phyloP scores from a whole-genome alignment of 2,329 filamentous ascomycete genomes.

The Cladophialophora exuberans region DNA sequence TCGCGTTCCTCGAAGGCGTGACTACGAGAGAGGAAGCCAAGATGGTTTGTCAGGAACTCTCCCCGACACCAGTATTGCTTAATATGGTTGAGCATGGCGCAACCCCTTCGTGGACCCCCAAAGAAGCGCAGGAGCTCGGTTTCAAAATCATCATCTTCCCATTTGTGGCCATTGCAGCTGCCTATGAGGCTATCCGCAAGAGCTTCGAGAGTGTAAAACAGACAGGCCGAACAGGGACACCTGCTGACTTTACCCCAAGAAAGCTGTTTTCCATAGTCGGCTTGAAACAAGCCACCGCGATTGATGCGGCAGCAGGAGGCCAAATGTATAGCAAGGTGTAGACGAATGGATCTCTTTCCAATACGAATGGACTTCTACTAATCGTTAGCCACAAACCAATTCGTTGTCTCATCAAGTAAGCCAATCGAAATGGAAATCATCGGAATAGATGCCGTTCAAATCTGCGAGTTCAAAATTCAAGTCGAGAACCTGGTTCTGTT shows the following conservation, averaged over 20 bases:
- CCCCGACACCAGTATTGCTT: conserved; percentile 44
- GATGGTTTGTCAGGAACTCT: conserved; percentile 40
- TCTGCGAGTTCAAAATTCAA: neutral
- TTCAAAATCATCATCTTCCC: conserved; percentile 49
- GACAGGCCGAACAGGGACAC: conserved; percentile 40
- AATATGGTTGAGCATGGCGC: conserved; percentile 50
- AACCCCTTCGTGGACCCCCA: conserved; percentile 42
- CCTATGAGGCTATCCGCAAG: conserved; percentile 42
- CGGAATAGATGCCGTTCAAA: conserved; percentile 2
- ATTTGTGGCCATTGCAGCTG: conserved; percentile 28
- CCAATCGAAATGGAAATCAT: conserved; percentile 9
- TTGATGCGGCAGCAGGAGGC: conserved; percentile 46
- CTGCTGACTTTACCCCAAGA: conserved; percentile 42
- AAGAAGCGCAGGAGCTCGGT: conserved; percentile 45
- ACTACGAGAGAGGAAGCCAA: conserved; percentile 42
- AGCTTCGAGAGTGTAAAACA: conserved; percentile 42
- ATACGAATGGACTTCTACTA: neutral
- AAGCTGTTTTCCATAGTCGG: conserved; percentile 46
- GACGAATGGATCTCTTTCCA: neutral
- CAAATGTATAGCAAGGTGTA: conserved; percentile 55
- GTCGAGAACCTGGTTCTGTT: neutral
- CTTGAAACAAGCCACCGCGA: conserved; percentile 41
- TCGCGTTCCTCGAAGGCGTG: conserved; percentile 47
- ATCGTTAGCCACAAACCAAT: neutral
- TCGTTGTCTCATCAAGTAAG: neutral